Percentiles rank a stretch among this genome's conserved stretches.
These are phyloP conservation scores for Xylariaceae sp. DNA, from an alignment of 2,329 filamentous ascomycete species.

Conservation along the genomic window DNA sequence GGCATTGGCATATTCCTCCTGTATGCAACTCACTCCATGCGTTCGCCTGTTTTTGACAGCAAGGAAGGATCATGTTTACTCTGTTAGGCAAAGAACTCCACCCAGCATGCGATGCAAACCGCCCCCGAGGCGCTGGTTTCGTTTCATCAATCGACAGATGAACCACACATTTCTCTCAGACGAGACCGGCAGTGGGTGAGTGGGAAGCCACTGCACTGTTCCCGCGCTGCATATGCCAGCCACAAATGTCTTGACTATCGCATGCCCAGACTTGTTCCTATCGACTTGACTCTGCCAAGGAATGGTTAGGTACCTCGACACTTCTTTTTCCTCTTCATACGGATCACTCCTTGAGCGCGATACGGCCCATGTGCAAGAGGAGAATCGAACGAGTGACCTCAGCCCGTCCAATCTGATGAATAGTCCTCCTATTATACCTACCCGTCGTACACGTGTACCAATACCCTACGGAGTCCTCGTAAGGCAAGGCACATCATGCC, in stretches of 20 bases:
- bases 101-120: too few relatives aligned
- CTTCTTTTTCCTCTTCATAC: not conserved
- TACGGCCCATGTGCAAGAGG: too few relatives aligned
- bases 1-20: not conserved
- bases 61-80: not conserved
- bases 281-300: too few relatives aligned
- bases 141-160: conserved; percentile 4
- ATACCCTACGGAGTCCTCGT: too few relatives aligned
- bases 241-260: not conserved
- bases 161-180: conserved; percentile 2
- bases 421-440: not conserved
- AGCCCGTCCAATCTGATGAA: not conserved
- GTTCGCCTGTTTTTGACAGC: too few relatives aligned
- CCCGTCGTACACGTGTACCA: not conserved
- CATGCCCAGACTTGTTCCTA: not conserved
- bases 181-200: not conserved
- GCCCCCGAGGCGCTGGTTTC: not conserved
- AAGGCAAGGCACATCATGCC: too few relatives aligned
- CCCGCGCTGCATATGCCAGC: conserved; percentile 6
- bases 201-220: conserved; percentile 14
- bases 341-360: not conserved
- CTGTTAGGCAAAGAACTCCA: not conserved
- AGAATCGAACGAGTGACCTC: not conserved
- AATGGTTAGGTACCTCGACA: too few relatives aligned
- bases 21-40: not conserved